Evolutionary conservation across 2,329 filamentous ascomycete genomes (phyloP).

Genomic region (Paraconiothyrium sp.): DNA sequence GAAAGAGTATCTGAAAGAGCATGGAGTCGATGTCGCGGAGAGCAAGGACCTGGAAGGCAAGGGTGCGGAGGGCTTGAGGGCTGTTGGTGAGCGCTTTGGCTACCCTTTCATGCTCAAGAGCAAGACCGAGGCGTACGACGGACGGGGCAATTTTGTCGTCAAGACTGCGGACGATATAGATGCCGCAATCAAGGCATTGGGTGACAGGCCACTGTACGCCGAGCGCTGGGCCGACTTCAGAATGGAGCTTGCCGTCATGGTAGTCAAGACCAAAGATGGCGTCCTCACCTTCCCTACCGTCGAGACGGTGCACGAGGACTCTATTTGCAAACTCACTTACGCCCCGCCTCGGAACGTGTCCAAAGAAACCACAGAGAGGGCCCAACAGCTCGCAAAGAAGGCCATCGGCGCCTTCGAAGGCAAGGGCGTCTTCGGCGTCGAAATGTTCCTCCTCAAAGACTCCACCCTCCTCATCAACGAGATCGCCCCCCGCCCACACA

Average conservation of each 20-base stretch:
- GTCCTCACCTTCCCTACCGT: conserved; percentile 85
- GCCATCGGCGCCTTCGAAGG: conserved; percentile 85
- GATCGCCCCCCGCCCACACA: conserved; percentile 84
- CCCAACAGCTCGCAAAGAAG: conserved; percentile 78
- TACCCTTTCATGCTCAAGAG: conserved; percentile 94
- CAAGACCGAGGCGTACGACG: conserved; percentile 90
- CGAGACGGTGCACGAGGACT: conserved; percentile 95
- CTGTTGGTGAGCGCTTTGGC: conserved; percentile 72
- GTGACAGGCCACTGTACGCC: conserved; percentile 76
- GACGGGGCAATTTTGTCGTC: conserved; percentile 77
- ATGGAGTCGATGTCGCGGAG: conserved; percentile 76
- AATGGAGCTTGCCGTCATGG: conserved; percentile 92
- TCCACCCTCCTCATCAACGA: conserved; percentile 82
- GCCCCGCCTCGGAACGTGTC: conserved; percentile 80
- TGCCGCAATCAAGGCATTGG: conserved; percentile 74
- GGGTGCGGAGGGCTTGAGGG: conserved; percentile 68
- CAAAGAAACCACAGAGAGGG: conserved; percentile 67
- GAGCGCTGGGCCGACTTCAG: conserved; percentile 89
- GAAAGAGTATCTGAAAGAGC: conserved; percentile 78
- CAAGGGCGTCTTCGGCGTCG: conserved; percentile 93
- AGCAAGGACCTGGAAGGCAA: conserved; percentile 72
- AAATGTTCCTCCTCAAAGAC: conserved; percentile 88
- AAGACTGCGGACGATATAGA: conserved; percentile 68
- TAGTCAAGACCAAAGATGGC: conserved; percentile 83
- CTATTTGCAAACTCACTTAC: conserved; percentile 92